Base-by-base conservation (phyloP, 495 filamentous ascomycete species). In the Aspergillus campestris region DNA sequence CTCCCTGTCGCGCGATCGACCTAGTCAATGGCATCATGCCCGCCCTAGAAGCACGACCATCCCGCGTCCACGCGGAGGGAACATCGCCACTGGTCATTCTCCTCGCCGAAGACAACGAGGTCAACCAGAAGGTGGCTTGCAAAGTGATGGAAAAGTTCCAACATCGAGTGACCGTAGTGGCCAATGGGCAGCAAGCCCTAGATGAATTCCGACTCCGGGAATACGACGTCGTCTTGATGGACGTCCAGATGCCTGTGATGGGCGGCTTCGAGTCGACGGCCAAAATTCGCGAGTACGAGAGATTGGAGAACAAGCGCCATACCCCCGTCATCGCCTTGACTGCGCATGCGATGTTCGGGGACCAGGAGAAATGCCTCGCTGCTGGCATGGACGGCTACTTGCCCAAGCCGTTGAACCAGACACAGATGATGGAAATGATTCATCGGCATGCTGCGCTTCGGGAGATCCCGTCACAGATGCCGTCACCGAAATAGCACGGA, bases 11-110 rank as follows among this genome's bases (percentile, higher is more conserved):
- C 40, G 72, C 87, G 3, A 92, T 95, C 40, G 90, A 96, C 60
- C 74, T 96, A 40, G 90, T 88, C 45, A 95, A 95, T 58, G 87
- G 89, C 41, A 86, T 96, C 76, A 81, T 96, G 35, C 91, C 90
- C 8, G 91, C 91, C 9, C 67, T 96, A 38, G 90, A 95, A 61
- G 89, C 88, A 53, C 74, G 89, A 37, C 83, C 88, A 31, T 87
- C 86, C 10, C 85, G 84, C 13, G 83, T 84, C 1, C 73, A 89
- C 31, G 83, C 87, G 1, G 89, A 92, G 51, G 86, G 89, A 50
- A 89, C 86, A 5, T 85, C 83, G 50, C 90, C 89, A 0, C 90
- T 96, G 56, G 84, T 91, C 48, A 89, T 96, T 44, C 71, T 96
- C 11, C 74, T 91, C 3, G 87, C 87, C 3, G 87, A 92, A 59